Percentiles rank a stretch among this genome's conserved stretches.
phyloP scores from a whole-genome alignment of 2,329 filamentous ascomycete genomes.

The Clonostachys byssicola region DNA sequence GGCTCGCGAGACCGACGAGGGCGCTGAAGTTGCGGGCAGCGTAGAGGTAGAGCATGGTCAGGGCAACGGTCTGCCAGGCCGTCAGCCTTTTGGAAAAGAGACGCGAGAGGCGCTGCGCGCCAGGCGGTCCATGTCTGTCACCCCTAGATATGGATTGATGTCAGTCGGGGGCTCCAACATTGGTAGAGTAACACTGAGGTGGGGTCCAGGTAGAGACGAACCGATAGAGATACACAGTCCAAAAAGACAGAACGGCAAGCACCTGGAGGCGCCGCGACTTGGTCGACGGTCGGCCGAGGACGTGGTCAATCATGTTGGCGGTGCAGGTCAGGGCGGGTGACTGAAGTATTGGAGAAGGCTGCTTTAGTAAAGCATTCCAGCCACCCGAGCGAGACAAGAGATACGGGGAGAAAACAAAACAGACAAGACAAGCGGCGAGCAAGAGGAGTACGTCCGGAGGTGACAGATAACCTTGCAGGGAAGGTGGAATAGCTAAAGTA shows the following conservation, averaged over 20 bases:
- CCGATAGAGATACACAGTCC: slow-evolving; percentile 80
- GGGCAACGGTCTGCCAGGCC: slow-evolving; percentile 82
- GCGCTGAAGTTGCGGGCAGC: slow-evolving; percentile 90
- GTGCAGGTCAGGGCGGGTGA: neutral
- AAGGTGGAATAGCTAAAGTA: too few species aligned
- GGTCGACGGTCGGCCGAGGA: slow-evolving; percentile 83
- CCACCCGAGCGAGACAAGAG: too few species aligned
- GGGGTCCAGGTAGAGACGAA: slow-evolving; percentile 26
- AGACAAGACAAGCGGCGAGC: too few species aligned
- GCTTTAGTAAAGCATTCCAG: too few species aligned
- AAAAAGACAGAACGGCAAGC: slow-evolving; percentile 84
- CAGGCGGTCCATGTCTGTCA: slow-evolving; percentile 81
- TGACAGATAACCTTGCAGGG: too few species aligned
- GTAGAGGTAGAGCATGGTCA: slow-evolving; percentile 90
- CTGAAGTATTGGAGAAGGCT: too few species aligned
- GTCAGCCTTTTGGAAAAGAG: slow-evolving; percentile 69
- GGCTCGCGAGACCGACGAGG: slow-evolving; percentile 83
- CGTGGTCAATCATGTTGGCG: slow-evolving; percentile 69
- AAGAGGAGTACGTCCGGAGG: too few species aligned
- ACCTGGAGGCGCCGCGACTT: slow-evolving; percentile 93
- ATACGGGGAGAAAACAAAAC: too few species aligned
- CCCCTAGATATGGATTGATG: slow-evolving; percentile 50
- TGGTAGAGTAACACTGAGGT: neutral
- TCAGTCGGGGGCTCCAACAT: slow-evolving; percentile 7
- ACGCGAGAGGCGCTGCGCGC: slow-evolving; percentile 66